Evolutionary conservation across 805 yeast species (phyloP).

Genomic region (Saturnispora diversa): DNA sequence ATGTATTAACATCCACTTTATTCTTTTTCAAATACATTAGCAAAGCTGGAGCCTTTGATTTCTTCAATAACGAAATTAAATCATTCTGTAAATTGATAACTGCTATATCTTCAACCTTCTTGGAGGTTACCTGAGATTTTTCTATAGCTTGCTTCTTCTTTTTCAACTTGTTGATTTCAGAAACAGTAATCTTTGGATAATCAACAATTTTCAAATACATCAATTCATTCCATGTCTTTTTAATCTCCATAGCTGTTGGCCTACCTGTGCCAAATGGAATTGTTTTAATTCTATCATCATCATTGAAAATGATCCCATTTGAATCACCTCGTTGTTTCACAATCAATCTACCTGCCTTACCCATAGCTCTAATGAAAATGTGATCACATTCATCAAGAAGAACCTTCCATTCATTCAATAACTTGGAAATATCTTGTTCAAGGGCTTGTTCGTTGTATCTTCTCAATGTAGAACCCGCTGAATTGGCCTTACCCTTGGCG

Average conservation of each 20-base stretch:
- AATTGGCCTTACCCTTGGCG: constrained; percentile 89
- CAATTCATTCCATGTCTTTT: constrained; percentile 75
- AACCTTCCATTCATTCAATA: constrained; percentile 57
- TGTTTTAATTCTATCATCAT: constrained; percentile 55
- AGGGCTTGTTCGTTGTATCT: constrained; percentile 84
- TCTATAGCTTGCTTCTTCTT: constrained; percentile 28
- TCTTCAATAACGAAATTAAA: constrained; percentile 51
- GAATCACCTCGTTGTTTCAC: constrained; percentile 26
- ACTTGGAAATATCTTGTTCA: constrained; percentile 63
- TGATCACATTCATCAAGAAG: constrained; percentile 54
- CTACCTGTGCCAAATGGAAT: constrained; percentile 88
- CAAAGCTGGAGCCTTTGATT: constrained; percentile 70
- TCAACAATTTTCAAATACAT: constrained; percentile 48
- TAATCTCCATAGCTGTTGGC: constrained; percentile 75
- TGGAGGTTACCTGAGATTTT: constrained; percentile 16
- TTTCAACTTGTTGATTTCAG: constrained; percentile 22
- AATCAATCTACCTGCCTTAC: constrained; percentile 43
- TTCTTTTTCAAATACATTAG: constrained; percentile 53
- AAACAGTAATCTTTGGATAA: constrained; percentile 42
- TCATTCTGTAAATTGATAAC: constrained; percentile 42
- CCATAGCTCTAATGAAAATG: constrained; percentile 70
- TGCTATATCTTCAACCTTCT: constrained; percentile 2
- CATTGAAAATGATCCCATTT: constrained; percentile 41
- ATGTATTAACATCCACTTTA: constrained; percentile 36
- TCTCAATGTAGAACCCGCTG: constrained; percentile 89